Evolutionary conservation across 768 basidiomycete genomes (phyloP).

Genomic region (Boletus sp.): DNA sequence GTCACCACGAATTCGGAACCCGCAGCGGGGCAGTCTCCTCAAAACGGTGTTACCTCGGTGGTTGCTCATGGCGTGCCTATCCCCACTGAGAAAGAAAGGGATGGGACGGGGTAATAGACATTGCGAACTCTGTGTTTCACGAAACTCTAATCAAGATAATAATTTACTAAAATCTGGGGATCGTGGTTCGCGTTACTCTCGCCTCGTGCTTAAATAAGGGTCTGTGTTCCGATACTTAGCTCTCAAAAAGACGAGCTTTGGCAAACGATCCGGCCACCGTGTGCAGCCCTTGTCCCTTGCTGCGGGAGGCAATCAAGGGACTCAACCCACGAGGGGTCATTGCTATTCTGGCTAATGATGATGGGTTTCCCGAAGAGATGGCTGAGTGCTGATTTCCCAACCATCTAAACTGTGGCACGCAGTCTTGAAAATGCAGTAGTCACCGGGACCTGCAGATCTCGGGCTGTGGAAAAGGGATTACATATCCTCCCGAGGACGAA

Average conservation of each 20-base stretch:
- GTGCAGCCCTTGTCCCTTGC: background rate
- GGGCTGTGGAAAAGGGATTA: background rate
- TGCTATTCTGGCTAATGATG: background rate
- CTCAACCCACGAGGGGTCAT: background rate
- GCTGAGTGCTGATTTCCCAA: too few relatives aligned
- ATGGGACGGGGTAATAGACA: constrained; percentile 25
- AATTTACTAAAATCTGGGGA: background rate
- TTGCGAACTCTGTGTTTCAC: constrained; percentile 9
- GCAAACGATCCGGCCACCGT: too few relatives aligned
- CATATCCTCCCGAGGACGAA: background rate
- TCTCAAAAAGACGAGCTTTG: too few relatives aligned
- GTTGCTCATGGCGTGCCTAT: constrained; percentile 1
- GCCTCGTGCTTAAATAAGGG: too few relatives aligned
- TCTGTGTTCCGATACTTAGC: too few relatives aligned
- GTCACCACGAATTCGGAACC: constrained; percentile 9
- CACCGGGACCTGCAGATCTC: background rate
- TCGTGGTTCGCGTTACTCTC: background rate
- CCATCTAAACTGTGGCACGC: too few relatives aligned
- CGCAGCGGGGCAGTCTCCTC: constrained; percentile 11
- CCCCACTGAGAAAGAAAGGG: constrained; percentile 18
- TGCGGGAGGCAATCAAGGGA: background rate
- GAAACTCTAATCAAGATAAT: constrained; percentile 8
- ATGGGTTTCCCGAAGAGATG: background rate
- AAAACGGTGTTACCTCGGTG: constrained; percentile 15
- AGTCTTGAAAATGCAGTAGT: too few relatives aligned